Conservation (phyloP, 2,329 filamentous ascomycete genomes). For the Penicillium psychrosexuale region DNA sequence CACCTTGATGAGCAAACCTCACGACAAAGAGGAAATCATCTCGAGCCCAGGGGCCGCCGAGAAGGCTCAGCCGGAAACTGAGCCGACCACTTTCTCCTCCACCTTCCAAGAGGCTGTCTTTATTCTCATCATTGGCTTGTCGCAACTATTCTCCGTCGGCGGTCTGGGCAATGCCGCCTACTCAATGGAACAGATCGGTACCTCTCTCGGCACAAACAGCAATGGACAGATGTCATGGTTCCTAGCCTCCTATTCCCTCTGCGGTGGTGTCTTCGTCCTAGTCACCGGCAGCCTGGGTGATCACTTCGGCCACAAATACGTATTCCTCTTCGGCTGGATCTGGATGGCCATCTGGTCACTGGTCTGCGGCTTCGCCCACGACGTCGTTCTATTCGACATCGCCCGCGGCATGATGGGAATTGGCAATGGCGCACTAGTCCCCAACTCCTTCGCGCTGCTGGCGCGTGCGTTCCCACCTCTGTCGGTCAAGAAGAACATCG, state of each 20-base stretch:
- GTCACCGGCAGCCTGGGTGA: constrained; percentile 51
- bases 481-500: constrained; percentile 44
- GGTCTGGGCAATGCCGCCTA: constrained; percentile 38
- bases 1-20: neutral
- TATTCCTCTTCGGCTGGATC: constrained; percentile 49
- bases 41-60: neutral
- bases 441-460: constrained; percentile 47
- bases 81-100: constrained; percentile 3
- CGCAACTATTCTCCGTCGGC: constrained; percentile 43
- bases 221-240: constrained; percentile 51
- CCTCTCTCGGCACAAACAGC: constrained; percentile 21
- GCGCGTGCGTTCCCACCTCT: constrained; percentile 41
- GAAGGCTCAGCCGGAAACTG: neutral
- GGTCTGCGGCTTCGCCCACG: constrained; percentile 44
- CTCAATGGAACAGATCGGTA: constrained; percentile 34
- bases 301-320: constrained; percentile 49
- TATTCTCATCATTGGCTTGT: constrained; percentile 46
- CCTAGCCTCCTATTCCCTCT: constrained; percentile 49
- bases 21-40: neutral
- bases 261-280: constrained; percentile 52
- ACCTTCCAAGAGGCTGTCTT: constrained; percentile 31
- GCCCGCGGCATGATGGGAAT: constrained; percentile 39
- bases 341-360: constrained; percentile 52
- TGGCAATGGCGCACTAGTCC: constrained; percentile 46
- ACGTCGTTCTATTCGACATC: constrained; percentile 25